Evolutionary conservation across 78 protist species (phyloP).

Genomic region (Dictyostelium intermedium): DNA sequence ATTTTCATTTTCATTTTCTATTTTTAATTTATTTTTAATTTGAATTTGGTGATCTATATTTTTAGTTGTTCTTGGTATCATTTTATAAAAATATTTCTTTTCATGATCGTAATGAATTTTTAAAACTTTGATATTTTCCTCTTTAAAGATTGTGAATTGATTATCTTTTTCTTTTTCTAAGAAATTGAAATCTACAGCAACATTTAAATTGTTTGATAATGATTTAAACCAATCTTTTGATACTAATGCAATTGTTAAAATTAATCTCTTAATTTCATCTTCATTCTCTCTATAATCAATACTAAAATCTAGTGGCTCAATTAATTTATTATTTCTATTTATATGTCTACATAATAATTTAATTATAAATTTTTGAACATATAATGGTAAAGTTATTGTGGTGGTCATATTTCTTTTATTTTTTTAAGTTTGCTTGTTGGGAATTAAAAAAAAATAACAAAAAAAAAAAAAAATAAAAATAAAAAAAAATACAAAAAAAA

Average conservation of each 20-base stretch:
- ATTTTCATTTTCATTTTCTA: neutral
- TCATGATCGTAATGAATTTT: neutral
- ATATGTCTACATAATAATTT: neutral
- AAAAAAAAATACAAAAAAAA: constrained; percentile 20
- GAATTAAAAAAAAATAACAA: too few species aligned
- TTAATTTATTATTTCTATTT: neutral
- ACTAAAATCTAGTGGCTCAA: neutral
- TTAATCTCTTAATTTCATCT: neutral
- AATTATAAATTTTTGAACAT: neutral
- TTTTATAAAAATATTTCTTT: neutral
- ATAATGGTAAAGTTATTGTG: neutral
- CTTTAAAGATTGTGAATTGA: neutral
- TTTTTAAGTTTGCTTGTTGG: too few species aligned
- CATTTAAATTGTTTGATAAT: neutral
- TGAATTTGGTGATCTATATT: neutral
- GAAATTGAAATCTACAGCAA: neutral
- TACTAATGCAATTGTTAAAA: neutral
- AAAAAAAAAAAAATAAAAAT: neutral
- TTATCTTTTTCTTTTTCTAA: neutral
- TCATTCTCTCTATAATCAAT: neutral
- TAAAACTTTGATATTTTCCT: neutral
- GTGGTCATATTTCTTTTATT: neutral
- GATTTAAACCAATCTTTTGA: neutral
- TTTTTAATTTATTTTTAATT: neutral
- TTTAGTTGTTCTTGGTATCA: neutral